Base-by-base conservation (phyloP, 176 grass and related monocot species). In the Ananas comosus region DNA sequence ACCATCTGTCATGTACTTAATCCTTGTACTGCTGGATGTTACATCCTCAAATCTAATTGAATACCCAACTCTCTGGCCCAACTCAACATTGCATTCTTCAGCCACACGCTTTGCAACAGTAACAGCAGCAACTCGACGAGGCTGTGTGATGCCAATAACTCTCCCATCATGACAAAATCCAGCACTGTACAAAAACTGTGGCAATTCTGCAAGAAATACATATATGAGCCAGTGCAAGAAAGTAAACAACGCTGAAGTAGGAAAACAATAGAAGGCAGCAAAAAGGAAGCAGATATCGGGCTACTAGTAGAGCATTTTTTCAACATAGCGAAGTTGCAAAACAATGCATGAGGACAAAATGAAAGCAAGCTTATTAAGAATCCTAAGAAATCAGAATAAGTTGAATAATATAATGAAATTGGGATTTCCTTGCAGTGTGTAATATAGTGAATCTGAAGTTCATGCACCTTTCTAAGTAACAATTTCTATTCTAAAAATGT, bases 1-100 rank as follows among this genome's bases (percentile, higher is more conserved):
- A 85, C 88, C 93, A 85, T 96, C 93, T 11, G 93, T 96, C 86
- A 92, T 92, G 74, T 92, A 96, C 50, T 96, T 96, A 73, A 96
- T 92, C 80, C 86, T 80, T 75, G 89, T 96, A 48, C 84, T 79
- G 74, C 73, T 80, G 54, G 89, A 92, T 52, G 86, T 97, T 17
- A 76, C 74, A 80, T 97, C 86, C 71, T 97, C 93, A 72, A 92
- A 97, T 69, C 89, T 82, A 72, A 97, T 90, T 4, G 93, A 96
- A 64, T 97, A 97, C 29, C 93, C 93, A 81, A 97, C 86, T 80
- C 87, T 92, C 59, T 72, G 81, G 9, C 93, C 93, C 13, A 97
- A 72, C 53, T 97, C 79, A 68, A 74, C 84, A 53, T 90, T 97
- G 76, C 93, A 92, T 83, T 97, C 93, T 81, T 92, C 86, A 5